Evolutionary conservation across 1,139 yeast genomes (phyloP), one percentile per base, ranked within the genome.

Genomic region (Geotrichum australiense): DNA sequence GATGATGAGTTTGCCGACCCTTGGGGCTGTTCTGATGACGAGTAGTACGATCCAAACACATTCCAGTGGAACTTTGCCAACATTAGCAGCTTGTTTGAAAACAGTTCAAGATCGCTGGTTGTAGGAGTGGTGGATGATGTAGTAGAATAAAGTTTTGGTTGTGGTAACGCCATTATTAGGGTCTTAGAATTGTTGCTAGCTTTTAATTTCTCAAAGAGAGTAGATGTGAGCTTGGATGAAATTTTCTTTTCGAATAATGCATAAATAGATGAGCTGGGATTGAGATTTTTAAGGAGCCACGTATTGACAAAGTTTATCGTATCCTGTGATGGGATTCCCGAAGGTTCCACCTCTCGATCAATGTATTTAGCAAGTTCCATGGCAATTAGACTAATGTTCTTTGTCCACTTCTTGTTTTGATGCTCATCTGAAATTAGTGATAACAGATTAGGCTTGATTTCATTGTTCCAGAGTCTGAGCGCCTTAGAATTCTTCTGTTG

Each of bases 351-450:
- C 26, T 31, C 48, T 15, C 44, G 37, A 3, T 58, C 50, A 46
- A 58, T 55, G 51, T 69, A 59, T 49, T 74, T 76, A 41, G 80
- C 76, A 40, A 84, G 62, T 57, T 85, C 94, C 47, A 86, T 70
- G 5, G 91, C 75, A 48, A 86, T 74, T 22, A 82, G 70, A 50
- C 78, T 73, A 28, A 85, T 76, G 59, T 86, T 85, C 56, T 84
- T 76, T 1, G 95, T 85, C 95, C 96, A 86, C 65, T 86, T 82
- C 49, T 84, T 78, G 58, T 83, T 84, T 3, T 94, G 95, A 55
- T 80, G 81, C 47, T 81, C 85, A 63, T 85, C 94, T 38, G 86
- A 78, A 18, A 85, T 86, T 42, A 85, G 82, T 25, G 91, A 83
- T 48, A 83, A 65, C 33, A 85, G 74, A 54, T 84, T 93, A 27